Conservation (phyloP, 371 early-diverging fungal species). For the Mucor saturninus region DNA sequence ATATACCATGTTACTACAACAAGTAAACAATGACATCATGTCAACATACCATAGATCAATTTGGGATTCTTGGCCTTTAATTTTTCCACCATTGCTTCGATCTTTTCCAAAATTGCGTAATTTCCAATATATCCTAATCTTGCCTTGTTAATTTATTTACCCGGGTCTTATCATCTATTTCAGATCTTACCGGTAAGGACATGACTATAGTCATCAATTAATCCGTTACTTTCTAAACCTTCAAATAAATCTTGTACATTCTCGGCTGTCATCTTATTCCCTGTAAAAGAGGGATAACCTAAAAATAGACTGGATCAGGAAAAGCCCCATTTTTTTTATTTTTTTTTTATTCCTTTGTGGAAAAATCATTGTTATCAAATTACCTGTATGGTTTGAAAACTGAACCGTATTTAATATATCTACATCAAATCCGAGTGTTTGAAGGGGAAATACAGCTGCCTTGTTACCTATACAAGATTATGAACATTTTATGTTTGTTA, state of each 20-base stretch:
- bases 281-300: conserved; percentile 83
- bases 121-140: conserved; percentile 81
- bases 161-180: neutral
- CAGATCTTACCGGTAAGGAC: conserved; percentile 69
- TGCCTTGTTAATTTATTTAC: neutral
- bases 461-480: conserved; percentile 65
- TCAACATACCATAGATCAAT: conserved; percentile 51
- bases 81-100: conserved; percentile 57
- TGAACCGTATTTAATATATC: conserved; percentile 93
- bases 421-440: conserved; percentile 89
- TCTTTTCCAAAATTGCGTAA: conserved; percentile 67
- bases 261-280: conserved; percentile 64
- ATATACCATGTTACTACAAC: conserved; percentile 2
- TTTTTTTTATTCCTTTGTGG: neutral
- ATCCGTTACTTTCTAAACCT: conserved; percentile 75
- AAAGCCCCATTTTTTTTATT: neutral
- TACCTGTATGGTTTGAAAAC: conserved; percentile 90
- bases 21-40: neutral
- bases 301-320: neutral
- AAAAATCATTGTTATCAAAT: neutral
- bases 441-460: conserved; percentile 90
- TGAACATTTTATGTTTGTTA: conserved; percentile 1
- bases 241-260: conserved; percentile 73
- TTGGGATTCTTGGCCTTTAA: conserved; percentile 53
- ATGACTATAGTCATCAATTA: conserved; percentile 77